phyloP scores from a whole-genome alignment of 225 moss, liverwort and hornwort genomes.

The Neckera pumila region DNA sequence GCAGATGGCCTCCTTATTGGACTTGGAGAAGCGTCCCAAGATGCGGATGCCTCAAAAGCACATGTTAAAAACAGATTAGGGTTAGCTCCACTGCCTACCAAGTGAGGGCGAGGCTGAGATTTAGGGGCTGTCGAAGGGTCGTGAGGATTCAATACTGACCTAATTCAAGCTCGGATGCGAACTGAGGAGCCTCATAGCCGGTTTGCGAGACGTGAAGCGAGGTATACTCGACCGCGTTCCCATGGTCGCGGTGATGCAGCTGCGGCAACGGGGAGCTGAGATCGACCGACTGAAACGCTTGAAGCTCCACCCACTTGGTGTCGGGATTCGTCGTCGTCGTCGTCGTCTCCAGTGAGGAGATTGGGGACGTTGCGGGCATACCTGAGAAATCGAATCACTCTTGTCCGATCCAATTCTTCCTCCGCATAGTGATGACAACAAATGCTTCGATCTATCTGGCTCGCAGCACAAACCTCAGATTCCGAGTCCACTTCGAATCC shows the following conservation, averaged over 20 bases:
- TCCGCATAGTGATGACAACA: neutral
- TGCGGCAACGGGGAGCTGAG: conserved; percentile 29
- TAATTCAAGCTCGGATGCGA: conserved; percentile 18
- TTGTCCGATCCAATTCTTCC: neutral
- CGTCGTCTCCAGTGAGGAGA: conserved; percentile 16
- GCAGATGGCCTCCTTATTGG: neutral
- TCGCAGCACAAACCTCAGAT: neutral
- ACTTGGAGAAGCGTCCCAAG: neutral
- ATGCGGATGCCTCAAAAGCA: neutral
- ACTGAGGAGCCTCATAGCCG: neutral
- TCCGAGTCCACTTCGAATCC: neutral
- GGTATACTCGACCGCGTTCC: neutral
- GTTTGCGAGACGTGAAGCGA: neutral
- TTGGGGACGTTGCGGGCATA: conserved; percentile 19
- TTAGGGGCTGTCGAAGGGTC: neutral
- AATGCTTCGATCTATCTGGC: neutral
- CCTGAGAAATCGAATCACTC: conserved; percentile 15
- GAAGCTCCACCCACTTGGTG: conserved; percentile 41
- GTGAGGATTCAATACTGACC: neutral
- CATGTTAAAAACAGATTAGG: neutral
- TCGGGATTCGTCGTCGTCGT: neutral
- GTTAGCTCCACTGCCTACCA: neutral
- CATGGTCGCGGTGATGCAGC: neutral
- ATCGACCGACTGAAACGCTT: conserved; percentile 30
- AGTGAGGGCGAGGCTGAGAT: neutral